Base-by-base conservation (phyloP, 2,329 filamentous ascomycete genomes). In the Alternaria hordeiaustralica region DNA sequence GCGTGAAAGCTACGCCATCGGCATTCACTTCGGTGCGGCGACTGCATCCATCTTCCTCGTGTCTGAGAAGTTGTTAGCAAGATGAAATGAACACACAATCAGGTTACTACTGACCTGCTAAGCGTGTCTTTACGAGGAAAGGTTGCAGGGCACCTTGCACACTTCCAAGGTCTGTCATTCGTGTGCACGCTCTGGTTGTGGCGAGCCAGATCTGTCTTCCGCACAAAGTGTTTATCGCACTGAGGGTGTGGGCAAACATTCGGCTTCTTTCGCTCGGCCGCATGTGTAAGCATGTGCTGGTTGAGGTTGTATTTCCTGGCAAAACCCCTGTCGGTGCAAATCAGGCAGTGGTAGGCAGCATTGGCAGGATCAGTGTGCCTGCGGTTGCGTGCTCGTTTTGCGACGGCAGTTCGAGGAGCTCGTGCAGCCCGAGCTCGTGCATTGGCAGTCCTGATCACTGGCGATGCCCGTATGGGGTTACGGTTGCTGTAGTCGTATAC, bases 281-380 rank as follows among this genome's bases (percentile, higher is more conserved):
- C 89, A 75, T 97, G 94, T 1, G 90, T 94, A 74, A 94, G 90
- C 85, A 94, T 87, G 78, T 97, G 94, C 28, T 93, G 91, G 74
- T 92, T 94, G 82, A 90, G 93, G 80, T 97, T 97, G 82, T 95
- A 96, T 72, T 88, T 90, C 65, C 94, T 86, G 68, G 92, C 92
- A 77, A 97, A 97, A 15, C 90, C 86, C 78, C 91, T 92, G 7
- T 90, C 89, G 75, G 61, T 60, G 43, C 94, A 97, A 2, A 89
- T 84, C 62, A 89, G 85, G 75, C 94, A 97, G 66, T 58, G 61
- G 87, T 85, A 78, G 88, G 91, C 70, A 89, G 71, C 66, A 13
- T 58, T 56, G 15, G 59, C 56, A 41, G 64, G 67, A 36, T 71
- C 62, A 5, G 71, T 72, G 21, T 72, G 64, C 50, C 67, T 60